phyloP scores from a whole-genome alignment of 192 early-diverging fungal genomes.

The Geranomyces michiganensis region DNA sequence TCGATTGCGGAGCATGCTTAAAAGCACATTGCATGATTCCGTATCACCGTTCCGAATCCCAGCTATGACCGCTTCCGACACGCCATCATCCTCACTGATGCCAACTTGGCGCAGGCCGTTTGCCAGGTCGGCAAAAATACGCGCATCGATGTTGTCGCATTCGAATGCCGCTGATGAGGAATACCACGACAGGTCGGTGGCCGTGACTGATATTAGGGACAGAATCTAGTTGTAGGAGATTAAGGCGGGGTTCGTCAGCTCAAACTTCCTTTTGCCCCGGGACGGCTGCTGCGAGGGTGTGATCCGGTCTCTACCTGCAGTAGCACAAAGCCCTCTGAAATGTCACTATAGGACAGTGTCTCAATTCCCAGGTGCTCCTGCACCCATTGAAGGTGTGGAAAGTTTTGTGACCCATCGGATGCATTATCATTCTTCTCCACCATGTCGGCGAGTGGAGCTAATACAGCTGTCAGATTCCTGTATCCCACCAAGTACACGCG shows the following conservation, averaged over 20 bases:
- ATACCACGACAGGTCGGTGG: constrained; percentile 50
- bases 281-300: neutral
- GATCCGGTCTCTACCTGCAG: constrained; percentile 39
- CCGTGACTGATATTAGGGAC: constrained; percentile 39
- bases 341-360: constrained; percentile 33
- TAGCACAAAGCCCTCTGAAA: constrained; percentile 47
- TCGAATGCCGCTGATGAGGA: constrained; percentile 41
- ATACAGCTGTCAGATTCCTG: too few species aligned
- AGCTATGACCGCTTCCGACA: neutral
- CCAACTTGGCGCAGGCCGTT: neutral
- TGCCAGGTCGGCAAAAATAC: neutral
- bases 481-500: too few species aligned
- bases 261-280: too few species aligned
- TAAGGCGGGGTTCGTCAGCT: too few species aligned
- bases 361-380: constrained; percentile 34
- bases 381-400: neutral
- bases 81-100: neutral
- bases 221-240: too few species aligned
- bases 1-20: neutral
- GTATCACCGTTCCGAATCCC: neutral
- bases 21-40: neutral
- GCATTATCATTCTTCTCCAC: too few species aligned
- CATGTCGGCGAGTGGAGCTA: too few species aligned
- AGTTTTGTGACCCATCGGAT: too few species aligned
- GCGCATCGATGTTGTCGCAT: neutral